Evolutionary conservation across 768 basidiomycete genomes (phyloP).

Genomic region (Psilocybe azurescens): DNA sequence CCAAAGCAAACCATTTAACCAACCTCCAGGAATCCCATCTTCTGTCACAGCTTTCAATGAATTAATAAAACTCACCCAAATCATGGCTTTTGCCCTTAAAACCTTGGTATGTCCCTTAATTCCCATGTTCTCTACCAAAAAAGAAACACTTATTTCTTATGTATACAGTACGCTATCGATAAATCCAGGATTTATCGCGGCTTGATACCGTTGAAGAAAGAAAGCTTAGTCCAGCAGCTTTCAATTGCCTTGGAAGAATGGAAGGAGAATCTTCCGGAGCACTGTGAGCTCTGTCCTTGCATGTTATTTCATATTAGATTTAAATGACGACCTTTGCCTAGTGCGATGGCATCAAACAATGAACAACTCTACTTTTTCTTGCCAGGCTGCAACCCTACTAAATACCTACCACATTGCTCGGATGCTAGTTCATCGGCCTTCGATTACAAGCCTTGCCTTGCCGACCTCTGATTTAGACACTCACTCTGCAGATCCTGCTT

Average conservation of each 20-base stretch:
- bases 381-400: conserved; percentile 63
- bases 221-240: conserved; percentile 65
- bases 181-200: conserved; percentile 61
- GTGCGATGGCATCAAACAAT: conserved; percentile 66
- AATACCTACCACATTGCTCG: conserved; percentile 63
- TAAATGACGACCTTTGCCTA: conserved; percentile 26
- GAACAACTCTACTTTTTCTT: conserved; percentile 50
- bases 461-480: conserved; percentile 24
- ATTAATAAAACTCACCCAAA: conserved; percentile 68
- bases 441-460: conserved; percentile 50
- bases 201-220: conserved; percentile 55
- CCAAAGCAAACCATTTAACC: conserved; percentile 61
- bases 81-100: conserved; percentile 70
- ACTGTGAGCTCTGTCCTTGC: conserved; percentile 47
- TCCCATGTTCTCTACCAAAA: not conserved
- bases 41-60: conserved; percentile 66
- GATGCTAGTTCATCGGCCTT: conserved; percentile 75
- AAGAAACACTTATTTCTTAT: not conserved
- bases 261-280: conserved; percentile 70
- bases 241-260: conserved; percentile 76
- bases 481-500: conserved; percentile 13
- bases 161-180: conserved; percentile 70
- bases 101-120: conserved; percentile 58
- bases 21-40: conserved; percentile 66
- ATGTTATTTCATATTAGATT: not conserved